Base-by-base conservation (phyloP, 768 basidiomycete species). In the Lactarius sanguifluus region DNA sequence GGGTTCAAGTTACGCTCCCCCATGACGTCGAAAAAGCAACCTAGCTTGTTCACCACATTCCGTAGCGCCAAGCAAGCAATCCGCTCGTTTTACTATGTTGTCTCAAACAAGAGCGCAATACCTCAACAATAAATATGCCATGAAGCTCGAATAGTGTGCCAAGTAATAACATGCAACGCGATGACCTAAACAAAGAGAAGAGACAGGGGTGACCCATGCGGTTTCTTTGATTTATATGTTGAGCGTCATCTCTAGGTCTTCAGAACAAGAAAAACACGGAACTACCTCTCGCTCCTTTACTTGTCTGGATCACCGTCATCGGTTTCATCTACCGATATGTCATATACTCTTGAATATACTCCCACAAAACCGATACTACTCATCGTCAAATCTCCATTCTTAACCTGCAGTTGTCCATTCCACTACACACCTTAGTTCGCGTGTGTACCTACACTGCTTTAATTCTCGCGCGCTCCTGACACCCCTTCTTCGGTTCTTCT, bases 1-100 rank as follows among this genome's bases (percentile, higher is more conserved):
- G 40, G 65, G 23, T 75, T 72, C 71, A 77, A 76, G 40, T 70
- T 80, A 16, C 76, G 78, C 2, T 65, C 70, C 4, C 20, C 40
- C 20, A 60, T 69, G 2, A 30, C 55, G 20, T 61, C 60, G 41
- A 52, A 45, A 10, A 34, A 25, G 20, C 43, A 69, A 2, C 65
- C 61, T 20, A 52, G 36, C 38, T 8, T 66, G 15, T 62, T 66
- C 38, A 20, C 47, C 23, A 13, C 40, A 3, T 66, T 52, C 23
- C 57, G 30, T 12, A 10, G 23, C n/a, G 57, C 47, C 2, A 58
- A 23, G 41, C 65, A 66, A 23, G 61, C 61, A 15, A 5, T 62
- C 8, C 61, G 28, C 18, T 62, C 65, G 23, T 0, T 66, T 36
- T 56, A 38, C 28, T 66, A 62, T 23, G 18, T 62, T 15, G 4